Evolutionary conservation across 768 basidiomycete genomes (phyloP).

Genomic region (Russula abietina): DNA sequence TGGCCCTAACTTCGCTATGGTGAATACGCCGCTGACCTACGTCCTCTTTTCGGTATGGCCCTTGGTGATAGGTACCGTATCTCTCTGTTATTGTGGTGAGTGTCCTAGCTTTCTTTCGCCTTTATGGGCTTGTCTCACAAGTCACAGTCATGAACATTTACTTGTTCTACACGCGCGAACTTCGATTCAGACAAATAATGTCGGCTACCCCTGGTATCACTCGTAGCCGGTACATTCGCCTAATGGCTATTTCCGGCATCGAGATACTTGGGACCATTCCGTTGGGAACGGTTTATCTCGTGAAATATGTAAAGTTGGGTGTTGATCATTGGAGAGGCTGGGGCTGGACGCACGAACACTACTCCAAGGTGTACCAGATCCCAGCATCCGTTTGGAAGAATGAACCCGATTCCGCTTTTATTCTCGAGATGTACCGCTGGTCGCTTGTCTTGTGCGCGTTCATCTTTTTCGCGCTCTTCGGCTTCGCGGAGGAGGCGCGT

Average conservation of each 20-base stretch:
- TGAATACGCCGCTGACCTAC: constrained; percentile 28
- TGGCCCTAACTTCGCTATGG: constrained; percentile 39
- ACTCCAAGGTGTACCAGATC: constrained; percentile 35
- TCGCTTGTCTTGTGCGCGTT: not conserved
- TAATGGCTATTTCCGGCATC: not conserved
- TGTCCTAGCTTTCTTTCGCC: not conserved
- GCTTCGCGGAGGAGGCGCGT: not conserved
- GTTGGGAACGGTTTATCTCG: too few relatives aligned
- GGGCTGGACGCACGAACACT: constrained; percentile 45
- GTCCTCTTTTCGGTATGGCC: constrained; percentile 33
- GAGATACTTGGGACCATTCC: not conserved
- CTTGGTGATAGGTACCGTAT: constrained; percentile 19
- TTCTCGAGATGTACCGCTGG: not conserved
- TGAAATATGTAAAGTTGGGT: too few relatives aligned
- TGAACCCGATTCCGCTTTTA: not conserved
- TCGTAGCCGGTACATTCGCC: not conserved
- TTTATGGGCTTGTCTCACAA: not conserved
- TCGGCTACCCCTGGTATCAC: constrained; percentile 33
- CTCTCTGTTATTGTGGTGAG: constrained; percentile 39
- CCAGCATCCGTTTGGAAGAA: constrained; percentile 38
- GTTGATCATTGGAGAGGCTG: constrained; percentile 47
- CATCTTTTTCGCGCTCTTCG: not conserved
- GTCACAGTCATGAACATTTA: constrained; percentile 28
- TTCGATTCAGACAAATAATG: constrained; percentile 27
- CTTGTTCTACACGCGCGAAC: constrained; percentile 27